phyloP scores from a whole-genome alignment of 2,329 filamentous ascomycete genomes.

The Fusarium nurragi region DNA sequence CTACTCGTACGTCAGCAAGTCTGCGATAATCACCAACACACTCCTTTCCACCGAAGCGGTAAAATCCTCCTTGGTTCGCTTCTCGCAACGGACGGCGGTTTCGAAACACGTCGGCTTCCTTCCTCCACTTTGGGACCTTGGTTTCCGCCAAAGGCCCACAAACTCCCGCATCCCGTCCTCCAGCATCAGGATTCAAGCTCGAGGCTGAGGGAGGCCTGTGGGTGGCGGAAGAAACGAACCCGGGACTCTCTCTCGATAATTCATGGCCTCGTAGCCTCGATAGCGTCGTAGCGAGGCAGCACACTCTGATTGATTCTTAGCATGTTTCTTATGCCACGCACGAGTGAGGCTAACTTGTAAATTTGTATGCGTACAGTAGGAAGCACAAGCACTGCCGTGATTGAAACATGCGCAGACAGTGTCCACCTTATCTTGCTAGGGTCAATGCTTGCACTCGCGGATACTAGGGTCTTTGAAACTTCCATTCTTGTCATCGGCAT shows the following conservation, averaged over 20 bases:
- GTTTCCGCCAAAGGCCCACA: constrained; percentile 30
- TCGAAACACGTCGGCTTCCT: constrained; percentile 40
- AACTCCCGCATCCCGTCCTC: constrained; percentile 28
- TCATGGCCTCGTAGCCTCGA: background rate
- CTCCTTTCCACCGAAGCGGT: constrained; percentile 14
- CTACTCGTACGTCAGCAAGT: background rate
- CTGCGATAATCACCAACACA: background rate
- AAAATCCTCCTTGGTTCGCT: constrained; percentile 24
- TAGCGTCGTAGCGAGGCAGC: background rate
- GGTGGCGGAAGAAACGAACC: background rate
- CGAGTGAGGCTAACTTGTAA: constrained; percentile 14
- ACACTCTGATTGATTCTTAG: too few relatives aligned
- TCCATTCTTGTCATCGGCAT: constrained; percentile 9
- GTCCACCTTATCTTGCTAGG: constrained; percentile 9
- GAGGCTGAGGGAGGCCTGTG: constrained; percentile 4
- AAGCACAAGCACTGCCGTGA: constrained; percentile 9
- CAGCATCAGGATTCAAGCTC: constrained; percentile 15
- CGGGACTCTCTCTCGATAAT: background rate
- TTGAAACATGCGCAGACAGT: constrained; percentile 1
- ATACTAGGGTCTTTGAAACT: constrained; percentile 18
- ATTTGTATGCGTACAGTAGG: background rate
- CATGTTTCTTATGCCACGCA: too few relatives aligned
- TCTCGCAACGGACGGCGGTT: constrained; percentile 40
- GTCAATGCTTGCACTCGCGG: constrained; percentile 17
- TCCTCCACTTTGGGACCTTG: constrained; percentile 34